A percentile compares a stretch with the other conserved stretches of the same genome.
These are phyloP conservation scores for Pyricularia pennisetigena DNA, from an alignment of 2,329 filamentous ascomycete genomes.

Conservation along the genomic window DNA sequence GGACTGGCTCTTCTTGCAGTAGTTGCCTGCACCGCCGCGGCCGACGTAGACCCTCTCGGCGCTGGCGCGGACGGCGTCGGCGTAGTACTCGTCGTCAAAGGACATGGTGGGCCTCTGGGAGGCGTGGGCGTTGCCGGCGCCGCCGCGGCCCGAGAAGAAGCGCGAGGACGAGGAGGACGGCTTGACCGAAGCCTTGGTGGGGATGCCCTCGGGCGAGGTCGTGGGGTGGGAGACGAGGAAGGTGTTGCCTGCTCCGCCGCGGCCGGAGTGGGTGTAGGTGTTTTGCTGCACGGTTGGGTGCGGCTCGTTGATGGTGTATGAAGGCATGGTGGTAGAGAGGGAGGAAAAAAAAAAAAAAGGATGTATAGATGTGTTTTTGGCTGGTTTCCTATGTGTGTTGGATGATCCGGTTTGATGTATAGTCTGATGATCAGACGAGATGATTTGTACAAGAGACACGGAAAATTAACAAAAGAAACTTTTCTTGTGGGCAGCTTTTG, in stretches of 20 bases:
- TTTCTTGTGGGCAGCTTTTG: not conserved
- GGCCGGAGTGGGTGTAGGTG: slow-evolving; percentile 41
- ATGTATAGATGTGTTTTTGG: not conserved
- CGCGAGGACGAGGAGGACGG: slow-evolving; percentile 32
- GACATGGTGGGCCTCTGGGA: slow-evolving; percentile 47
- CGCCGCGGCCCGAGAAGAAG: slow-evolving; percentile 58
- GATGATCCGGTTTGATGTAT: not conserved
- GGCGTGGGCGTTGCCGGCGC: slow-evolving; percentile 54
- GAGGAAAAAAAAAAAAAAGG: not conserved
- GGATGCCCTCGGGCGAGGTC: slow-evolving; percentile 37
- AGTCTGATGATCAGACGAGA: not conserved
- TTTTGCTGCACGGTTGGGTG: slow-evolving; percentile 35
- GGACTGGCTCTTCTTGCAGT: not conserved
- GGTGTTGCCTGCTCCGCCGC: slow-evolving; percentile 47
- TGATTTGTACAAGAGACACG: not conserved
- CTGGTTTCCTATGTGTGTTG: slow-evolving; percentile 6
- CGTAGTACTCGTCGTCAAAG: slow-evolving; percentile 57
- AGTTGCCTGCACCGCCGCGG: slow-evolving; percentile 55
- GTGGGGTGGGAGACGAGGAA: slow-evolving; percentile 33
- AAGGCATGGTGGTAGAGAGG: slow-evolving; percentile 22
- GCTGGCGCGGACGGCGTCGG: slow-evolving; percentile 40
- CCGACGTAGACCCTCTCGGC: slow-evolving; percentile 49
- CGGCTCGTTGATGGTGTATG: slow-evolving; percentile 36
- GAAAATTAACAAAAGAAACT: slow-evolving; percentile 7
- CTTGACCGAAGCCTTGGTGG: slow-evolving; percentile 35